phyloP scores from a whole-genome alignment of 768 basidiomycete species.

The Leccinum broughii region DNA sequence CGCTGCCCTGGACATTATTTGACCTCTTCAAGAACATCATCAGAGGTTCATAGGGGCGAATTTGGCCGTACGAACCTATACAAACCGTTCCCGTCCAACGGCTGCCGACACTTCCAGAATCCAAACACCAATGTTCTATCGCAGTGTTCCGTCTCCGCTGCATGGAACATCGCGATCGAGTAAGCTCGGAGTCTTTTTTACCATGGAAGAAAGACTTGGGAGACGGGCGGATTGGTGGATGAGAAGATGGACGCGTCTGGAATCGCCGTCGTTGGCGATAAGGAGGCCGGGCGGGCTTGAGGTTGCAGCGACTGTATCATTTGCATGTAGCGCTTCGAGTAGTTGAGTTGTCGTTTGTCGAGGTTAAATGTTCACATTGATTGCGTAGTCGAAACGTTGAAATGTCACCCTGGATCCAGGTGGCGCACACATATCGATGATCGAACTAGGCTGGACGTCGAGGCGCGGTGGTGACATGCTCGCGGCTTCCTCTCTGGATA shows the following conservation, averaged over 20 bases:
- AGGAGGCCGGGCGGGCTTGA: slow-evolving; percentile 82
- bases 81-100: slow-evolving; percentile 86
- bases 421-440: slow-evolving; percentile 99
- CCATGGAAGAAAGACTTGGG: slow-evolving; percentile 88
- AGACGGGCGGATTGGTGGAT: slow-evolving; percentile 97
- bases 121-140: slow-evolving; percentile 86
- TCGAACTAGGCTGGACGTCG: slow-evolving; percentile 81
- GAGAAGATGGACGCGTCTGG: slow-evolving; percentile 91
- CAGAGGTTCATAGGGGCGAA: slow-evolving; percentile 1
- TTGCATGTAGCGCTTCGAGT: slow-evolving; percentile 89
- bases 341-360: slow-evolving; percentile 81
- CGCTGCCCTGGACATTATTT: slow-evolving; percentile 34
- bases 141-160: slow-evolving; percentile 92
- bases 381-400: not conserved
- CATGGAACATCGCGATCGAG: slow-evolving; percentile 98
- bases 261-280: slow-evolving; percentile 93
- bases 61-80: slow-evolving; percentile 61
- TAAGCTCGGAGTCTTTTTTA: slow-evolving; percentile 57
- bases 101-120: slow-evolving; percentile 84
- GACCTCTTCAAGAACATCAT: slow-evolving; percentile 56
- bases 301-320: slow-evolving; percentile 61
- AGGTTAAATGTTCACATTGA: slow-evolving; percentile 1
- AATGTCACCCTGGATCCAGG: slow-evolving; percentile 86
- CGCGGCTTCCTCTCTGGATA: slow-evolving; percentile 95
- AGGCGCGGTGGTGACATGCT: slow-evolving; percentile 98